These are phyloP conservation scores for Vitis hybrid DNA, from an alignment of 177 flowering plant genomes.

Conservation along the genomic window DNA sequence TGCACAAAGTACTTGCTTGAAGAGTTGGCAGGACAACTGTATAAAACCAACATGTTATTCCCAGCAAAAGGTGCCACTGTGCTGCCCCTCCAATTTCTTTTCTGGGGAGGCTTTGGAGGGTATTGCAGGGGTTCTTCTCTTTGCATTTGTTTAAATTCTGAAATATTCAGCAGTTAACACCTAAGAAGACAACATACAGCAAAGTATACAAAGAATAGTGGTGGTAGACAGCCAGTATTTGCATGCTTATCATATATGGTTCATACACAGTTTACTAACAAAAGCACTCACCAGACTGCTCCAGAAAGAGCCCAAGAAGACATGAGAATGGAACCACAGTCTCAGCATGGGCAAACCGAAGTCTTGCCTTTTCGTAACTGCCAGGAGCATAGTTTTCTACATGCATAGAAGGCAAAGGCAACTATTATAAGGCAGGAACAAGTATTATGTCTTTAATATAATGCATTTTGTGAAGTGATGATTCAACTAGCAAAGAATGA, in stretches of 20 bases:
- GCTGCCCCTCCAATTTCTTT: constrained; percentile 83
- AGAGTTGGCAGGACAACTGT: constrained; percentile 63
- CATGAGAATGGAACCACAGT: constrained; percentile 94
- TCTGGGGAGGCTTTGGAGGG: constrained; percentile 86
- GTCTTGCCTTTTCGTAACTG: constrained; percentile 85
- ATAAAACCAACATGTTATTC: constrained; percentile 81
- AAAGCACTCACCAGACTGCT: constrained; percentile 63
- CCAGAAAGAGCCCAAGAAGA: constrained; percentile 90
- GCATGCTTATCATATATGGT: too few relatives aligned
- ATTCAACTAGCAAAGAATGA: too few relatives aligned
- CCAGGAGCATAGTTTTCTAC: constrained; percentile 68
- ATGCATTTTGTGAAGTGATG: too few relatives aligned
- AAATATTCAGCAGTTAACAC: constrained; percentile 10
- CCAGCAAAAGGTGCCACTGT: constrained; percentile 85
- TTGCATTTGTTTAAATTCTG: constrained; percentile 68
- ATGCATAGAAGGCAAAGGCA: constrained; percentile 11
- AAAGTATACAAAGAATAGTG: neutral
- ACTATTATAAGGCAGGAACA: constrained; percentile 2
- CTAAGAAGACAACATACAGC: neutral
- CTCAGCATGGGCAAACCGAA: constrained; percentile 96
- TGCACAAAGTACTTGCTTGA: constrained; percentile 76
- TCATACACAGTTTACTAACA: neutral
- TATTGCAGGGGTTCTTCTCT: constrained; percentile 61
- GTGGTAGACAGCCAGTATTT: too few relatives aligned
- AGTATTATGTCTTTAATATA: neutral